Evolutionary conservation across 1,284 basidiomycete species (phyloP).

Genomic region (Puccinia novopanici): DNA sequence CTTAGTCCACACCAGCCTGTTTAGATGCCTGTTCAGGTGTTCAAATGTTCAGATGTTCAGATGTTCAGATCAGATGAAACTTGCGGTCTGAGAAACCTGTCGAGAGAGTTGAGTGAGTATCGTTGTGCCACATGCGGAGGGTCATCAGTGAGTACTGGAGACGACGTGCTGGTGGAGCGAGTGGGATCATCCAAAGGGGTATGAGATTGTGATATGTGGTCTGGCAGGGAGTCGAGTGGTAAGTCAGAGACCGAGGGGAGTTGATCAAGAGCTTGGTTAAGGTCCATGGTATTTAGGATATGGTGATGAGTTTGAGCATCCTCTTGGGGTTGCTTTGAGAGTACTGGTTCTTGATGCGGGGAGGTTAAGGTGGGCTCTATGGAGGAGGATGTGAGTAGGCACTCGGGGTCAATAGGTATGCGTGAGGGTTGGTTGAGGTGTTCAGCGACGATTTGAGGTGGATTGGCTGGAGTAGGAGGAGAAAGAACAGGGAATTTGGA

Average conservation of each 20-base stretch:
- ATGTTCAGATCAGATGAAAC: no score
- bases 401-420: background rate
- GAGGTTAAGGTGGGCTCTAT: background rate
- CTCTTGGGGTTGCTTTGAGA: background rate
- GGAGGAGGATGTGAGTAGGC: background rate
- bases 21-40: no score
- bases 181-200: background rate
- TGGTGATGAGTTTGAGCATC: background rate
- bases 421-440: background rate
- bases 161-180: background rate
- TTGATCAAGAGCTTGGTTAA: background rate
- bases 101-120: background rate
- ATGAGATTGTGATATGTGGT: background rate
- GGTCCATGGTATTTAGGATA: background rate
- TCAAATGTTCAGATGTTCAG: no score
- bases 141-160: background rate
- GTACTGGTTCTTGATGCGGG: background rate
- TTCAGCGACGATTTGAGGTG: background rate
- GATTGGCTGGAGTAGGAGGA: background rate
- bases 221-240: background rate
- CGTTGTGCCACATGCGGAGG: background rate
- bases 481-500: background rate
- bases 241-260: background rate
- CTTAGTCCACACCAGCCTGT: no score
- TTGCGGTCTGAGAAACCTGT: constrained; percentile 16